A percentile compares a stretch with the other conserved stretches of the same genome.
These are phyloP conservation scores for Trichosporon asahii DNA, from an alignment of 1,284 basidiomycete species.

Conservation along the genomic window DNA sequence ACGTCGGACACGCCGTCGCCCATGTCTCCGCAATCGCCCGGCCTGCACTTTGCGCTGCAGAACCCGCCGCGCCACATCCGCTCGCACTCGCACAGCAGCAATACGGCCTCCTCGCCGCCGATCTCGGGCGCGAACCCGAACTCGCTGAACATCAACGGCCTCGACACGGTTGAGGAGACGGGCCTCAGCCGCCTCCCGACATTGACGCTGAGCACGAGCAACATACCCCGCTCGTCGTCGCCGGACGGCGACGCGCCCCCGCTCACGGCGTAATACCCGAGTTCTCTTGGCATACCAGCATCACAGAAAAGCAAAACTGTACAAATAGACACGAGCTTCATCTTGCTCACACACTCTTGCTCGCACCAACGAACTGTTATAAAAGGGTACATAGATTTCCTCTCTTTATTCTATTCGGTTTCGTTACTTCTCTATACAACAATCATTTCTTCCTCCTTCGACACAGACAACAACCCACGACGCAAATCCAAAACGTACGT, in stretches of 20 bases:
- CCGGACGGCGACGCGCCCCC: background rate
- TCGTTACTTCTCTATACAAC: background rate
- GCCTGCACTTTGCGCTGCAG: background rate
- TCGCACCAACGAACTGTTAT: background rate
- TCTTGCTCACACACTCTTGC: background rate
- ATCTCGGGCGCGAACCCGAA: background rate
- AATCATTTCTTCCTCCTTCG: background rate
- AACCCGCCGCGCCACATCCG: background rate
- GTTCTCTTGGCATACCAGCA: background rate
- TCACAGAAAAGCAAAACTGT: background rate
- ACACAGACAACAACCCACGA: background rate
- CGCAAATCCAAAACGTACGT: background rate
- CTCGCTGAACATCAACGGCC: background rate
- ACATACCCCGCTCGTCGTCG: background rate
- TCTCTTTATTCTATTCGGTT: background rate
- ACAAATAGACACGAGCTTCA: background rate
- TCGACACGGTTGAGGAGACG: slow-evolving; percentile 6
- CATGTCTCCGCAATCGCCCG: background rate
- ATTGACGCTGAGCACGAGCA: slow-evolving; percentile 1
- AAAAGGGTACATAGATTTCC: background rate
- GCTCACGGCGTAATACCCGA: background rate
- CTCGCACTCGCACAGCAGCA: background rate
- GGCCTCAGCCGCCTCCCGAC: slow-evolving; percentile 4
- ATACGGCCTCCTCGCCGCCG: background rate
- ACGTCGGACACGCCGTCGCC: background rate